Percentiles rank a stretch among this genome's conserved stretches.
Conservation (phyloP, 2,329 filamentous ascomycete genomes). For the Gremmenia infestans region DNA sequence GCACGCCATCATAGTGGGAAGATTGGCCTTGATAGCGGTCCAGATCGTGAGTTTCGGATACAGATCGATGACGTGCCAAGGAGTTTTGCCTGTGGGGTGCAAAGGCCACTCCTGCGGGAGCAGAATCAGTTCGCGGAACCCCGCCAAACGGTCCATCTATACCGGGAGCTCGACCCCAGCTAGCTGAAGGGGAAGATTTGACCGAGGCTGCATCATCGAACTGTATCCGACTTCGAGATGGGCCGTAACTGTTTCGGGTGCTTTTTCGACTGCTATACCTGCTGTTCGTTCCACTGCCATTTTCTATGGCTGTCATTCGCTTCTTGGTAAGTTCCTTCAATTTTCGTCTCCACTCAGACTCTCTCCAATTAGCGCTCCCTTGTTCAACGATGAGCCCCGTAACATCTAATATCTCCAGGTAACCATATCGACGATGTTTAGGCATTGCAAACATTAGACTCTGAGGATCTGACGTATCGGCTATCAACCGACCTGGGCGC, state of each 20-base stretch:
- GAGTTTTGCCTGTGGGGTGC: conserved; percentile 9
- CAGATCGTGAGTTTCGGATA: conserved; percentile 29
- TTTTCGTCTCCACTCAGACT: conserved; percentile 83
- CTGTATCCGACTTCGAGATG: conserved; percentile 46
- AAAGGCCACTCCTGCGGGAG: conserved; percentile 34
- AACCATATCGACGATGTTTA: conserved; percentile 79
- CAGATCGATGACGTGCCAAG: conserved; percentile 25
- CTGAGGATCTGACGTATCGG: conserved; percentile 78
- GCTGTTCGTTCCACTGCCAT: conserved; percentile 35
- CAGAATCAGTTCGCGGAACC: conserved; percentile 44
- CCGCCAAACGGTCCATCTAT: conserved; percentile 8
- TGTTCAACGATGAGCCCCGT: conserved; percentile 72
- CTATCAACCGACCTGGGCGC: conserved; percentile 77
- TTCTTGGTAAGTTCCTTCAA: conserved; percentile 83
- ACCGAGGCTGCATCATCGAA: conserved; percentile 50
- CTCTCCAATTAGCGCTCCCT: conserved; percentile 72
- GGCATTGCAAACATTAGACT: conserved; percentile 99
- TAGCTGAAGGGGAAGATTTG: conserved; percentile 46
- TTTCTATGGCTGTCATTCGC: conserved; percentile 61
- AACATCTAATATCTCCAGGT: conserved; percentile 84
- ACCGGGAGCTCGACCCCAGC: conserved; percentile 23
- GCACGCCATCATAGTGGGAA: conserved; percentile 22
- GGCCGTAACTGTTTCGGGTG: conserved; percentile 51
- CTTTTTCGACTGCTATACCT: conserved; percentile 55
- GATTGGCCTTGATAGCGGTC: conserved; percentile 21